Evolutionary conservation across 805 yeast species (phyloP).

Genomic region (Candida chilensis): DNA sequence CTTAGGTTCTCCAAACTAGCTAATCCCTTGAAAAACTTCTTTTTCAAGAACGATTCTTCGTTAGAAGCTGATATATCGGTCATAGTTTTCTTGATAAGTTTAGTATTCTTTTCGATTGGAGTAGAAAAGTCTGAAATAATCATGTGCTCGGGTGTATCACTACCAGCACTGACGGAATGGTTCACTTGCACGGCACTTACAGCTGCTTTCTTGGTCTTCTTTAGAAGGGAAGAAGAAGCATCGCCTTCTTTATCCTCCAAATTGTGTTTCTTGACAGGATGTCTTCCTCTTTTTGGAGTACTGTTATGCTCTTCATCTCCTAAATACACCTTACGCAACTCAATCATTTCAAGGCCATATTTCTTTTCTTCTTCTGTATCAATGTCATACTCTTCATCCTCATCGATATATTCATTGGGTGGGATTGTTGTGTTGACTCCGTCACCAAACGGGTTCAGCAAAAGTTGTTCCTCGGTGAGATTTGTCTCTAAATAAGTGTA

Average conservation of each 20-base stretch:
- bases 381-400: conserved; percentile 24
- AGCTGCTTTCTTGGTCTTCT: too few species aligned
- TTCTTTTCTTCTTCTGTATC: conserved; percentile 40
- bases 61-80: neutral
- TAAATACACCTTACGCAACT: conserved; percentile 26
- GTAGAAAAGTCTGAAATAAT: too few species aligned
- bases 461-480: conserved; percentile 39
- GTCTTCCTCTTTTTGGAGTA: neutral
- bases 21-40: too few species aligned
- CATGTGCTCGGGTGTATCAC: too few species aligned
- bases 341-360: conserved; percentile 39
- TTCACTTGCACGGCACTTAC: too few species aligned
- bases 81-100: neutral
- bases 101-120: conserved; percentile 1
- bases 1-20: too few species aligned
- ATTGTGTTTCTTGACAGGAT: neutral
- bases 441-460: conserved; percentile 48
- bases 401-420: conserved; percentile 16
- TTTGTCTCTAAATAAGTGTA: conserved; percentile 75
- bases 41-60: too few species aligned
- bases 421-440: conserved; percentile 30
- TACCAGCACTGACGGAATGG: too few species aligned
- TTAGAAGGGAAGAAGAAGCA: too few species aligned
- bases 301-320: conserved; percentile 24
- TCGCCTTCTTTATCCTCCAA: neutral